Evolutionary conservation across 2,329 filamentous ascomycete species (phyloP).

Genomic region (Colletotrichum brevisporum): DNA sequence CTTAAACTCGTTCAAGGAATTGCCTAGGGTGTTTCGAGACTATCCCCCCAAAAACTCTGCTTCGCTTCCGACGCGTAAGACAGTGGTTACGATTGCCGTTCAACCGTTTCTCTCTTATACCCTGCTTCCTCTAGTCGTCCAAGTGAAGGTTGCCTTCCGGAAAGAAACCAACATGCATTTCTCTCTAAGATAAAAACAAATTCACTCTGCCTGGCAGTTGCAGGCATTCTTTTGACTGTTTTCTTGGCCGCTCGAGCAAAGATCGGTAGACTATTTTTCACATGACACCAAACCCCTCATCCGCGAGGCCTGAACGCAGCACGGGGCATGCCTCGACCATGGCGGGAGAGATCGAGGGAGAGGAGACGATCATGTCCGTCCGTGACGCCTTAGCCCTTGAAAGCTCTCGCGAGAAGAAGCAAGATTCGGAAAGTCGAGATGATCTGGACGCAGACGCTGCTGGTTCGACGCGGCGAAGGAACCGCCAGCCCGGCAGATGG

Average conservation of each 20-base stretch:
- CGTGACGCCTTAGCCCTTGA: neutral
- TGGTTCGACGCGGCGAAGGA: slow-evolving; percentile 1
- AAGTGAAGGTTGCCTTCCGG: neutral
- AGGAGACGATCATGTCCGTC: slow-evolving; percentile 20
- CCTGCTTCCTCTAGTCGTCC: neutral
- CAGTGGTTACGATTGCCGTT: neutral
- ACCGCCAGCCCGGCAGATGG: slow-evolving; percentile 6
- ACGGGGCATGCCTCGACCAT: neutral
- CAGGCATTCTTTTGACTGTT: neutral
- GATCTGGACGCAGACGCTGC: neutral
- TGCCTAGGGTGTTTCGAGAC: slow-evolving; percentile 12
- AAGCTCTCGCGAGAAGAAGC: neutral
- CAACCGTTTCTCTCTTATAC: neutral
- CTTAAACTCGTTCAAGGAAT: neutral
- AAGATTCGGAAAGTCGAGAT: neutral
- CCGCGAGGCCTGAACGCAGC: neutral
- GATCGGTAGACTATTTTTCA: neutral
- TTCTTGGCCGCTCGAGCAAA: no score
- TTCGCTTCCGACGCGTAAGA: slow-evolving; percentile 4
- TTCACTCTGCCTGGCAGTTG: no score
- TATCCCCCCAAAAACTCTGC: slow-evolving; percentile 3
- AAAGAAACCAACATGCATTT: neutral
- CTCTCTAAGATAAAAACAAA: neutral
- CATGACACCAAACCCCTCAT: slow-evolving; percentile 2
- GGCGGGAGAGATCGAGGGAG: neutral